Evolutionary conservation across 495 filamentous ascomycete genomes (phyloP).

Genomic region (Neurospora discreta): DNA sequence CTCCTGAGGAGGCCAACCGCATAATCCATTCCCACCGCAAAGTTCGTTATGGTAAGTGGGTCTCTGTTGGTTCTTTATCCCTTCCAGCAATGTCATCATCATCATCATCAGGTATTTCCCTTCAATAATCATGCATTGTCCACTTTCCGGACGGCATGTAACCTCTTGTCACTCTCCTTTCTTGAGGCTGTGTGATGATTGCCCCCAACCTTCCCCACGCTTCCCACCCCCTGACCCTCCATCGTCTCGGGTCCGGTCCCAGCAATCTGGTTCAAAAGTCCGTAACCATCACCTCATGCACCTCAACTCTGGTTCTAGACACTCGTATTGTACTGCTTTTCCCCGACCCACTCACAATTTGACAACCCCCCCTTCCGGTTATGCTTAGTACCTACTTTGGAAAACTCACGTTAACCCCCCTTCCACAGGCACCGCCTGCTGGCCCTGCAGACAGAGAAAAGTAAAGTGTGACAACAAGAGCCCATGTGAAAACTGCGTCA

Average conservation of each 20-base stretch:
- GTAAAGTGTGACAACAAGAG: constrained; percentile 66
- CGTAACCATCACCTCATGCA: neutral
- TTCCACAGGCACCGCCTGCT: constrained; percentile 50
- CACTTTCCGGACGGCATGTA: neutral
- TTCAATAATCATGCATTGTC: neutral
- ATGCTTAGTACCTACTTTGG: neutral
- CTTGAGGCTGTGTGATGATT: neutral
- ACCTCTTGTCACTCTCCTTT: neutral
- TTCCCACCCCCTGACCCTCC: neutral
- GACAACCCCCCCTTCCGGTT: neutral
- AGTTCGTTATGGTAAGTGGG: constrained; percentile 44
- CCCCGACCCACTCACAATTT: neutral
- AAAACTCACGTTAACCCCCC: constrained; percentile 4
- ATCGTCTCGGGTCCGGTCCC: neutral
- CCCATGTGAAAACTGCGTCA: constrained; percentile 63
- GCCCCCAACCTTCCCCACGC: neutral
- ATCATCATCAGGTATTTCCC: neutral
- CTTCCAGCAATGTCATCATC: constrained; percentile 1
- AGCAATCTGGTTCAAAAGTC: neutral
- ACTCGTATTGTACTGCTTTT: neutral
- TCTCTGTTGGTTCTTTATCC: neutral
- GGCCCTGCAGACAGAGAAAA: constrained; percentile 62
- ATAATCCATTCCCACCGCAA: constrained; percentile 50
- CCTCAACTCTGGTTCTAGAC: neutral
- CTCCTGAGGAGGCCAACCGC: constrained; percentile 44